phyloP scores from a whole-genome alignment of 192 early-diverging fungal genomes.

The Backusella tarrabulga region DNA sequence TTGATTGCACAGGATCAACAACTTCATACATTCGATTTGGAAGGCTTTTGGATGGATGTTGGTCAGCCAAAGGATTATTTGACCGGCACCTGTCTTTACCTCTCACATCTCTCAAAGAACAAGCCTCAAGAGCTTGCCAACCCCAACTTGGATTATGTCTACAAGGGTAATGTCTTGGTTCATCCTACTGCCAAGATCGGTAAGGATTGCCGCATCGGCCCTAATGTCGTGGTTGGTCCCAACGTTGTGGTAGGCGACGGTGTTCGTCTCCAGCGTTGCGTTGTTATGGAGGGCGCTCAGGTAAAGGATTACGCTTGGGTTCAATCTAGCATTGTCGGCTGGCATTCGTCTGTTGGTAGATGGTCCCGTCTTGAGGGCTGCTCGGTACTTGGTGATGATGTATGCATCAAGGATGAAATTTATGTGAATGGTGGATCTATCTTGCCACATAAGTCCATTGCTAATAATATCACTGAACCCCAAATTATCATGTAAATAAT shows the following conservation, averaged over 20 bases:
- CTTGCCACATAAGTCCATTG: constrained; percentile 94
- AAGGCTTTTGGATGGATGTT: constrained; percentile 99
- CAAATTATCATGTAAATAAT: constrained; percentile 90
- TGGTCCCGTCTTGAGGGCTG: constrained; percentile 95
- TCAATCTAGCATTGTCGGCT: constrained; percentile 88
- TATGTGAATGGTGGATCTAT: constrained; percentile 97
- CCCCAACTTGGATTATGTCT: constrained; percentile 63
- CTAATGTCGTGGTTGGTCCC: constrained; percentile 95
- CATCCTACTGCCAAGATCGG: constrained; percentile 94
- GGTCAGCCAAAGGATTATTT: constrained; percentile 99
- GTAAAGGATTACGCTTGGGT: constrained; percentile 94
- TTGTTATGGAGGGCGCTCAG: constrained; percentile 80
- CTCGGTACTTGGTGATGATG: constrained; percentile 97
- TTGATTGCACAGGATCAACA: constrained; percentile 82
- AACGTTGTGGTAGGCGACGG: constrained; percentile 90
- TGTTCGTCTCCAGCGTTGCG: constrained; percentile 86
- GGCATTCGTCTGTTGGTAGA: constrained; percentile 94
- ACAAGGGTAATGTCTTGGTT: constrained; percentile 91
- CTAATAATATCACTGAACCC: constrained; percentile 85
- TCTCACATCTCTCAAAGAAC: constrained; percentile 78
- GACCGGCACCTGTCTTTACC: constrained; percentile 92
- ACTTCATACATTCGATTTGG: constrained; percentile 91
- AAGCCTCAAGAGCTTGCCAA: constrained; percentile 70
- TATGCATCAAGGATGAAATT: constrained; percentile 89
- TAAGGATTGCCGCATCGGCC: constrained; percentile 95